Conservation (phyloP, 306 rosid species). For the Quercus variabilis region DNA sequence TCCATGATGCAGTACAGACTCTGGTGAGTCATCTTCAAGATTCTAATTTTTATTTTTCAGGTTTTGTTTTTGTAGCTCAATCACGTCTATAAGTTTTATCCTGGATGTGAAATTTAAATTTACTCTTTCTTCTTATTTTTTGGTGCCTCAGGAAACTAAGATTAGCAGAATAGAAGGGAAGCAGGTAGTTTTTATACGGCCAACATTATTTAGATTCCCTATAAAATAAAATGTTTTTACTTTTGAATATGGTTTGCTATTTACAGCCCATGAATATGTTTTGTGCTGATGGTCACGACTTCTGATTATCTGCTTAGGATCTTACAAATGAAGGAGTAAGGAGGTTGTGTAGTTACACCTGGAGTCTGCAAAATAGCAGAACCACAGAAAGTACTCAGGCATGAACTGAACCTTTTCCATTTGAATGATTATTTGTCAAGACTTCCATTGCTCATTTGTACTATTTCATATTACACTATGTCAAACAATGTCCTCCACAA, state of each 20-base stretch:
- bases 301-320: constrained; percentile 43
- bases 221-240: neutral
- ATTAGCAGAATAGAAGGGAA: constrained; percentile 66
- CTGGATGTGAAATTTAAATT: constrained; percentile 10
- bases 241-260: neutral
- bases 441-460: neutral
- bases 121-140: constrained; percentile 19
- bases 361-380: constrained; percentile 42
- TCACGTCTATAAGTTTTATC: neutral
- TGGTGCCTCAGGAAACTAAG: constrained; percentile 55
- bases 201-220: neutral
- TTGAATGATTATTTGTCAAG: neutral
- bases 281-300: constrained; percentile 16
- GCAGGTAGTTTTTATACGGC: constrained; percentile 51
- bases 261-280: neutral
- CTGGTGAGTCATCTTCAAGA: constrained; percentile 49
- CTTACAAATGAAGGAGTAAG: constrained; percentile 49
- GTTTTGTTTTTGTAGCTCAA: neutral
- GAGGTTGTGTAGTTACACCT: constrained; percentile 48
- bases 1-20: constrained; percentile 45
- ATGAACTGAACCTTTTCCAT: constrained; percentile 18
- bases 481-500: neutral
- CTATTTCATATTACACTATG: neutral
- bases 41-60: neutral
- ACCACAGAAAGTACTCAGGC: constrained; percentile 57